Percentiles rank a stretch among this genome's conserved stretches.
Evolutionary conservation across 768 basidiomycete species (phyloP).

Genomic region (Heimioporus sp.): DNA sequence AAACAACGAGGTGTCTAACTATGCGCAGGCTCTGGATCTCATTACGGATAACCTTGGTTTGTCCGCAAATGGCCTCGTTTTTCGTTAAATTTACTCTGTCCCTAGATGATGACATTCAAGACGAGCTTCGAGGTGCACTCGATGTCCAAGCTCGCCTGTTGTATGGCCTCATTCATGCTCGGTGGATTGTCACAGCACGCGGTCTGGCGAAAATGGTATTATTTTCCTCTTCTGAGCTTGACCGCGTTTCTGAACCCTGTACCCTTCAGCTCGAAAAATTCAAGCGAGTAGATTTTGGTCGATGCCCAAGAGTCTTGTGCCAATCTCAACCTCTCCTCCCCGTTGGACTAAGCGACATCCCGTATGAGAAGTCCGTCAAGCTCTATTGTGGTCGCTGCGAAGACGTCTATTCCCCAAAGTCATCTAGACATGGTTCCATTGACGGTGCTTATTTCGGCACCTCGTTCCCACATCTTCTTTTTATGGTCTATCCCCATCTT

Average conservation of each 20-base stretch:
- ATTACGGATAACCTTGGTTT: slow-evolving; percentile 94
- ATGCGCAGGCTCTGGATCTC: slow-evolving; percentile 88
- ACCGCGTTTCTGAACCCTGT: slow-evolving; percentile 9
- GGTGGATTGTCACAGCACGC: slow-evolving; percentile 94
- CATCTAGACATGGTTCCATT: slow-evolving; percentile 93
- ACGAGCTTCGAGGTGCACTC: slow-evolving; percentile 86
- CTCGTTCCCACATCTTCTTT: slow-evolving; percentile 94
- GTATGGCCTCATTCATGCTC: slow-evolving; percentile 94
- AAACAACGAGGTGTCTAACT: slow-evolving; percentile 95
- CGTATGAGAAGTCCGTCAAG: slow-evolving; percentile 98
- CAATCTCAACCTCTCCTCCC: slow-evolving; percentile 93
- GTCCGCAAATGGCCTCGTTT: slow-evolving; percentile 22
- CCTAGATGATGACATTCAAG: slow-evolving; percentile 90
- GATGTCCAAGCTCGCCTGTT: slow-evolving; percentile 92
- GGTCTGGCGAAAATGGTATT: slow-evolving; percentile 93
- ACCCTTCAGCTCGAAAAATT: slow-evolving; percentile 83
- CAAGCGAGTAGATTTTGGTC: slow-evolving; percentile 96
- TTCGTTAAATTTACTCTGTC: background rate
- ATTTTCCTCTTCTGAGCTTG: background rate
- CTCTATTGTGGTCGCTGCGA: slow-evolving; percentile 98
- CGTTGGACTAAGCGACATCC: slow-evolving; percentile 94
- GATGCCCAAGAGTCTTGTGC: slow-evolving; percentile 97
- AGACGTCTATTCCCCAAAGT: slow-evolving; percentile 98
- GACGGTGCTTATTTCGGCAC: slow-evolving; percentile 99
- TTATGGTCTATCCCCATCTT: slow-evolving; percentile 94